These are phyloP conservation scores for Nakazawaea ambrosiae DNA, from an alignment of 805 yeast genomes.

Conservation along the genomic window DNA sequence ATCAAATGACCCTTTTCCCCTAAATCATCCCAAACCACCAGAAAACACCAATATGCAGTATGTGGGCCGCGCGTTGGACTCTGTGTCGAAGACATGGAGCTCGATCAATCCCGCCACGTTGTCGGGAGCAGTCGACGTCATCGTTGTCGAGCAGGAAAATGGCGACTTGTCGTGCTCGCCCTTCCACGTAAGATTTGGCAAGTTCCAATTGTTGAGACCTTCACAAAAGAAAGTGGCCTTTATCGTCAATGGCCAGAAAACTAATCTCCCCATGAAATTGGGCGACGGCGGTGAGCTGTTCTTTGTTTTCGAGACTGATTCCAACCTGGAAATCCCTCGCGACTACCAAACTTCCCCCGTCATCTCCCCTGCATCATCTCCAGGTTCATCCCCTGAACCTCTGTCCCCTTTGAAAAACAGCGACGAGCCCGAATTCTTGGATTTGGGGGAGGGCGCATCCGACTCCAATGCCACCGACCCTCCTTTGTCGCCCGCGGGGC, in stretches of 20 bases:
- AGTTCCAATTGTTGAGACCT: constrained; percentile 86
- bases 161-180: constrained; percentile 86
- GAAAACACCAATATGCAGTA: constrained; percentile 61
- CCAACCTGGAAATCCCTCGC: constrained; percentile 57
- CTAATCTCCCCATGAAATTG: constrained; percentile 88
- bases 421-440: constrained; percentile 43
- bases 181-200: constrained; percentile 94
- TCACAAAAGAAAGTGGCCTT: constrained; percentile 92
- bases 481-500: background rate
- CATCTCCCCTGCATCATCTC: constrained; percentile 63
- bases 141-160: constrained; percentile 85
- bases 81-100: constrained; percentile 95
- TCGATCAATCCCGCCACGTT: constrained; percentile 94
- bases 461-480: background rate
- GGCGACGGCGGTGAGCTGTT: constrained; percentile 98
- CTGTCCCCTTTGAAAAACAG: constrained; percentile 10
- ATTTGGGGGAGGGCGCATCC: constrained; percentile 29
- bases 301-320: constrained; percentile 83
- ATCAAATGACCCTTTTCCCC: too few species aligned
- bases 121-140: constrained; percentile 95
- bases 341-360: constrained; percentile 86
- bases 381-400: constrained; percentile 22
- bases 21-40: too few species aligned
- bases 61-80: constrained; percentile 91
- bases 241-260: constrained; percentile 72